A percentile compares a stretch with the other conserved stretches of the same genome.
Conservation (phyloP, 2,329 filamentous ascomycete species). For the Cryoendolithus antarcticus region DNA sequence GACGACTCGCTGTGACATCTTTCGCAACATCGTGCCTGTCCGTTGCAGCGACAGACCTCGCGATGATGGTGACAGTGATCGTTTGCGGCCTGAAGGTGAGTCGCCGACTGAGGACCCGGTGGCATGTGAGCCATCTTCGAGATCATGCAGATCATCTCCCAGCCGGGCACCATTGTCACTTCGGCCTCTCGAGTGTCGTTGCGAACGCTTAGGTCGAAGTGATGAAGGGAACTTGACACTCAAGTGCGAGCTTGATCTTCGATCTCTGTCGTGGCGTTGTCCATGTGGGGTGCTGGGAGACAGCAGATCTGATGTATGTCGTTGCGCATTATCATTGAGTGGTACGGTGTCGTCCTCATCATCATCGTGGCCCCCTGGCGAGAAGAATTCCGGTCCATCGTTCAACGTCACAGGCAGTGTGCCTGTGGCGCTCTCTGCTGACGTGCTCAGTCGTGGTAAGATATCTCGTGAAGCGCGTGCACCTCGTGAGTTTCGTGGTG, state of each 20-base stretch:
- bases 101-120: constrained; percentile 45
- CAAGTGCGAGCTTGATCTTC: constrained; percentile 29
- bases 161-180: constrained; percentile 32
- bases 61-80: constrained; percentile 31
- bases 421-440: constrained; percentile 12
- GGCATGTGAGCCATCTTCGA: constrained; percentile 47
- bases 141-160: constrained; percentile 47
- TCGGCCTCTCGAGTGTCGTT: constrained; percentile 14
- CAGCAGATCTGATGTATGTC: constrained; percentile 45
- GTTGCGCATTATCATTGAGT: constrained; percentile 43
- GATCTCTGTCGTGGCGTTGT: constrained; percentile 36
- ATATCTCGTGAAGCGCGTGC: constrained; percentile 11
- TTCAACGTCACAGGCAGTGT: constrained; percentile 37
- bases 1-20: constrained; percentile 94
- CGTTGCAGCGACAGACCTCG: constrained; percentile 36
- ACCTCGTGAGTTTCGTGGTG: constrained; percentile 1
- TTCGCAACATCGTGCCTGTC: constrained; percentile 41
- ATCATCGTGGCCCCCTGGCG: constrained; percentile 30
- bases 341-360: constrained; percentile 42
- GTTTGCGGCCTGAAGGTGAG: constrained; percentile 35
- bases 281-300: constrained; percentile 26
- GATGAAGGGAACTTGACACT: constrained; percentile 41
- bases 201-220: too few relatives aligned
- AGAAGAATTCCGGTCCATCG: constrained; percentile 42
- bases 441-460: constrained; percentile 19